Evolutionary conservation across 345 rosid genomes (phyloP).

Genomic region (Rhizophora mangle): DNA sequence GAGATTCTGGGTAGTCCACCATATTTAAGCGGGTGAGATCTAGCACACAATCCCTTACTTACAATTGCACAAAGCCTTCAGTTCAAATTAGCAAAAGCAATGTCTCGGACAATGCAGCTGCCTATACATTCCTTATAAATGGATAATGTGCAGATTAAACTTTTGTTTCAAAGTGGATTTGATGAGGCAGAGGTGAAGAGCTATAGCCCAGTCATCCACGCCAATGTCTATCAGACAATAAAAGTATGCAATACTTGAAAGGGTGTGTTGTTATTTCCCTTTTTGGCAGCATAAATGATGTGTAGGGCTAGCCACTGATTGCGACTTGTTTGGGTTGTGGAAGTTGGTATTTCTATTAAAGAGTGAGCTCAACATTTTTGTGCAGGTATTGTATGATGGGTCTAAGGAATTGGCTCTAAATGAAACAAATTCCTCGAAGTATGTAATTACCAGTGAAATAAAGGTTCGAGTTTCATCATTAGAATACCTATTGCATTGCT

Average conservation of each 20-base stretch:
- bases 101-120: neutral
- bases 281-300: constrained; percentile 28
- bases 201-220: constrained; percentile 87
- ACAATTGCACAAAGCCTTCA: neutral
- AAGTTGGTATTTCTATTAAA: constrained; percentile 12
- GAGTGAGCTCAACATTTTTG: constrained; percentile 26
- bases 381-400: constrained; percentile 80
- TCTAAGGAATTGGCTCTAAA: constrained; percentile 92
- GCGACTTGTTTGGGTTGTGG: neutral
- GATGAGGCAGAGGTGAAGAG: constrained; percentile 82
- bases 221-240: constrained; percentile 95
- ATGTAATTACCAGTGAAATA: constrained; percentile 54
- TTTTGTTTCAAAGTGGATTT: constrained; percentile 93
- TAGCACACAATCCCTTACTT: constrained; percentile 8
- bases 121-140: constrained; percentile 4
- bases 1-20: constrained; percentile 97
- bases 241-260: constrained; percentile 81
- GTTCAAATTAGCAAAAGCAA: too few species aligned
- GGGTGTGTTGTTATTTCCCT: constrained; percentile 77
- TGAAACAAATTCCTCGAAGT: constrained; percentile 61
- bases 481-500: neutral
- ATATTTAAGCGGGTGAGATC: constrained; percentile 89
- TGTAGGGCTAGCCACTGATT: constrained; percentile 23
- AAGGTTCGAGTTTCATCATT: constrained; percentile 46
- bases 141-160: constrained; percentile 65